Conservation (phyloP, 2,329 filamentous ascomycete genomes). For the Colletotrichum orbiculare region DNA sequence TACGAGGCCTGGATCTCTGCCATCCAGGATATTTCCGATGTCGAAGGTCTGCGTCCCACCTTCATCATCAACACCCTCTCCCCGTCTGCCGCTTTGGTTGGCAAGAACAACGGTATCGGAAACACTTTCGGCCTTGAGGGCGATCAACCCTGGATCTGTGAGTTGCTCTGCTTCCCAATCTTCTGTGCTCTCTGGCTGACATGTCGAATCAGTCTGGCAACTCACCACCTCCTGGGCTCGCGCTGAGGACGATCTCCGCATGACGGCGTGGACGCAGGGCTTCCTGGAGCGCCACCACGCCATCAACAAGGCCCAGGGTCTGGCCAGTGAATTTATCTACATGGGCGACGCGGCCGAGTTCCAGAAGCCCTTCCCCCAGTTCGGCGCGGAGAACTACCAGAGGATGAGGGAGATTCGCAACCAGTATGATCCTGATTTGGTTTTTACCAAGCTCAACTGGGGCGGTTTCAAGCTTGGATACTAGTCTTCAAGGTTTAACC, state of each 20-base stretch:
- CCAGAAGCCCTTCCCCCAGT: conserved; percentile 48
- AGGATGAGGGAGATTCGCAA: conserved; percentile 45
- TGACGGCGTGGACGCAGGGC: conserved; percentile 46
- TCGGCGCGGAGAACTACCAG: conserved; percentile 46
- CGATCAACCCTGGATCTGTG: conserved; percentile 46
- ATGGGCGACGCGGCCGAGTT: conserved; percentile 52
- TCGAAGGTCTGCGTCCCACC: conserved; percentile 50
- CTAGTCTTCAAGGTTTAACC: too few species aligned
- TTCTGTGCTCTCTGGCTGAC: rapidly evolving
- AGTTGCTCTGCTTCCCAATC: neutral
- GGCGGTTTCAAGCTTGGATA: conserved; percentile 46
- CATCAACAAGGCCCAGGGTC: conserved; percentile 44
- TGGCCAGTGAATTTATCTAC: conserved; percentile 49
- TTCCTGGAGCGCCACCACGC: conserved; percentile 45
- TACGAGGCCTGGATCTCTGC: conserved; percentile 49
- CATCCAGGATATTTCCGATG: conserved; percentile 45
- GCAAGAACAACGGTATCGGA: conserved; percentile 48
- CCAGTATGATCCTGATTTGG: conserved; percentile 46
- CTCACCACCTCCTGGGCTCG: conserved; percentile 50
- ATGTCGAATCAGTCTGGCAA: conserved; percentile 47
- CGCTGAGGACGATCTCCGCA: conserved; percentile 48
- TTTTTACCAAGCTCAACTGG: conserved; percentile 48
- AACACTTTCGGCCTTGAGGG: conserved; percentile 50
- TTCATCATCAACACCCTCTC: conserved; percentile 48
- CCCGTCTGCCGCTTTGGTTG: conserved; percentile 37